Base-by-base conservation (phyloP, 2,329 filamentous ascomycete genomes). In the Phyllosticta citribraziliensis region DNA sequence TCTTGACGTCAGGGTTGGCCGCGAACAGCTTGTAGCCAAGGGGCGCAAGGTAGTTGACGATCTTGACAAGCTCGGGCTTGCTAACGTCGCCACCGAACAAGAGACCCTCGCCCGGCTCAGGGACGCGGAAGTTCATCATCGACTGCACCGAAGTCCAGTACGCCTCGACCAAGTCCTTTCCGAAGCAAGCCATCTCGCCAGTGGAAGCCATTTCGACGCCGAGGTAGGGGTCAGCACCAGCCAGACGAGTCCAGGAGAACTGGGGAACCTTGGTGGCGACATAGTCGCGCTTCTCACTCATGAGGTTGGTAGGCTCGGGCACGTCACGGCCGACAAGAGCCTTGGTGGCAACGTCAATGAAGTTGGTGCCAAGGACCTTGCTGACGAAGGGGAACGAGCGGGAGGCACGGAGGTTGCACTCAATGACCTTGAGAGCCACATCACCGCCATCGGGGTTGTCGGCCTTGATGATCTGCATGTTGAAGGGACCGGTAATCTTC, bases 401-500 rank as follows among this genome's bases (percentile, higher is more conserved):
- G 63, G 93, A 97, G 62, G 93, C 94, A 74, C 93, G 93, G 64
- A 97, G 86, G 76, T 97, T 97, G 81, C 93, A 97, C 78, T 97
- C 93, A 65, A 97, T 97, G 70, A 97, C 93, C 82, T 97, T 97
- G 66, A 97, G 84, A 27, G 84, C 81, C 35, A 89, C 84, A 70
- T 88, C 83, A 61, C 87, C 87, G 62, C 88, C 88, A 63, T 89
- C 86, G 33, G 88, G 84, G 70, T 88, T 80, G 12, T 89, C 82
- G 40, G 89, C 91, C 80, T 96, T 96, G 83, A 99, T 97, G 77
- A 99, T 96, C 74, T 99, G 94, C 93, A 99, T 97, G 83, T 99
- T 99, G 85, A 97, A 99, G 63, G 94, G 94, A 60, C 94, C 94
- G 20, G 91, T 97, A 75, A 97, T 97, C 71, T 84, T 91, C 91